These are phyloP conservation scores for Omphalea diandra DNA, from an alignment of 441 rosid genomes.

Conservation along the genomic window DNA sequence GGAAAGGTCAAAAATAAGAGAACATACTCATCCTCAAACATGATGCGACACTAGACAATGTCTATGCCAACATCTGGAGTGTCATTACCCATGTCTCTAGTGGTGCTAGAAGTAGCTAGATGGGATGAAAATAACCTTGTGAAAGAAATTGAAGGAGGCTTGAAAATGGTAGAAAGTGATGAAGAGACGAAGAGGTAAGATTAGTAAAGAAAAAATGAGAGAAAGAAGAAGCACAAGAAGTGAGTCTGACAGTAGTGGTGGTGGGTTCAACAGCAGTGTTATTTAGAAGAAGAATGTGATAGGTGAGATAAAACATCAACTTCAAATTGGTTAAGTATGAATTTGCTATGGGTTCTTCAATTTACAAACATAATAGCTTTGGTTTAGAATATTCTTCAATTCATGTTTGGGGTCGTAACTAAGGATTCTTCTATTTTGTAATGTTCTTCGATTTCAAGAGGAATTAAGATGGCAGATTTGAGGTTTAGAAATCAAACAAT, in stretches of 20 bases:
- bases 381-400: too few relatives aligned
- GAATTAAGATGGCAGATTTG: too few relatives aligned
- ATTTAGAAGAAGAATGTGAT: slow-evolving; percentile 23
- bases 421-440: too few relatives aligned
- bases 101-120: slow-evolving; percentile 22
- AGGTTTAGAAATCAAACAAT: too few relatives aligned
- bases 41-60: slow-evolving; percentile 95
- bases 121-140: slow-evolving; percentile 30
- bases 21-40: slow-evolving; percentile 95
- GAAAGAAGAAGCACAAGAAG: slow-evolving; percentile 15
- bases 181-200: slow-evolving; percentile 19
- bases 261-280: too few relatives aligned
- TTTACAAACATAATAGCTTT: too few relatives aligned
- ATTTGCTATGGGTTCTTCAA: too few relatives aligned
- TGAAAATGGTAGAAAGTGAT: background rate
- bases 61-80: slow-evolving; percentile 78
- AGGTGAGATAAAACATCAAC: too few relatives aligned
- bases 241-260: slow-evolving; percentile 1
- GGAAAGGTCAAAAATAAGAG: background rate
- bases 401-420: too few relatives aligned
- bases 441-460: too few relatives aligned
- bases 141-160: background rate
- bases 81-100: slow-evolving; percentile 52
- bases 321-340: too few relatives aligned
- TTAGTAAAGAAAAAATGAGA: slow-evolving; percentile 17